A percentile compares a stretch with the other conserved stretches of the same genome.
phyloP scores from a whole-genome alignment of 2,329 filamentous ascomycete genomes.

The Diaporthe amygdali region DNA sequence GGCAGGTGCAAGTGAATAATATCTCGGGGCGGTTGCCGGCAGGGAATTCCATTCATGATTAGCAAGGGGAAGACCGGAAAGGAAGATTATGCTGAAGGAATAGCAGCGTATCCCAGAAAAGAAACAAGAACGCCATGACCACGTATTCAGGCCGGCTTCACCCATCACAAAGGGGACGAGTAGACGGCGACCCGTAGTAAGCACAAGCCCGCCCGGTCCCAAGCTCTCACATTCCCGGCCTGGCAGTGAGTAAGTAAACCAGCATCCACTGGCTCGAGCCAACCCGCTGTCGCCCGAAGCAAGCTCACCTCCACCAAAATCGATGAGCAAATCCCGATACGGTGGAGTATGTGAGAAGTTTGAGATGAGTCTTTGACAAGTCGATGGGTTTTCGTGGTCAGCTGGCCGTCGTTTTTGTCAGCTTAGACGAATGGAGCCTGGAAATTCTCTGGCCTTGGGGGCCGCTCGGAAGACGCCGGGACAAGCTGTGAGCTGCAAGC shows the following conservation, averaged over 20 bases:
- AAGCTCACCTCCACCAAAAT: not conserved
- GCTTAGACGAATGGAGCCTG: conserved; percentile 4
- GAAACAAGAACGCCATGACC: conserved; percentile 9
- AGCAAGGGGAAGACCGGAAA: not conserved
- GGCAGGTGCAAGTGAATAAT: not conserved
- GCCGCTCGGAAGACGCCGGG: conserved; percentile 6
- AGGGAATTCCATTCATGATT: not conserved
- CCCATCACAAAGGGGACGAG: not conserved
- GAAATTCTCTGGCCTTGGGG: conserved; percentile 14
- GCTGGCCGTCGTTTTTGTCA: conserved; percentile 10
- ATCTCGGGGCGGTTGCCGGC: not conserved
- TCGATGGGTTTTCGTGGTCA: conserved; percentile 13
- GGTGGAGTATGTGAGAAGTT: not conserved
- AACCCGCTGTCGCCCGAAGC: not conserved
- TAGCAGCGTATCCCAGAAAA: not conserved
- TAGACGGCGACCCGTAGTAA: not conserved
- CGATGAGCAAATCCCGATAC: not conserved
- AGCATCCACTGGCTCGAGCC: not conserved
- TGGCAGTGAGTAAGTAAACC: not conserved
- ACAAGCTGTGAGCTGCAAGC: not conserved
- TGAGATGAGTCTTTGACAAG: conserved; percentile 5
- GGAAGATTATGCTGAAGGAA: conserved; percentile 7
- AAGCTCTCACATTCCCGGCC: not conserved
- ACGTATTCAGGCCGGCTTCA: conserved; percentile 19
- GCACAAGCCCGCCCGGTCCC: not conserved